A percentile compares a stretch with the other conserved stretches of the same genome.
These are phyloP conservation scores for Cadophora sp. DNA, from an alignment of 2,329 filamentous ascomycete genomes.

Conservation along the genomic window DNA sequence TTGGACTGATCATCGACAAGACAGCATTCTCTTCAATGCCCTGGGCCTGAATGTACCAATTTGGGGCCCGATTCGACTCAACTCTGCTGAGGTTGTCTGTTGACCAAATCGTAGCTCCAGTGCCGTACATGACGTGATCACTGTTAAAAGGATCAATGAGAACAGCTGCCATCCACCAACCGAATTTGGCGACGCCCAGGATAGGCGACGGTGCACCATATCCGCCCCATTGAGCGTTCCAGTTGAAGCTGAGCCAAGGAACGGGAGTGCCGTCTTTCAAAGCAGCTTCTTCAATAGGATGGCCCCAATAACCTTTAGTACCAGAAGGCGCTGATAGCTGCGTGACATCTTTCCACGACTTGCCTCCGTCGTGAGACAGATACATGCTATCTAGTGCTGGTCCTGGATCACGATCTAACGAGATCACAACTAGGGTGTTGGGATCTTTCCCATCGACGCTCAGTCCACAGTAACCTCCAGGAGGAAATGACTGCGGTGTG, in stretches of 20 bases:
- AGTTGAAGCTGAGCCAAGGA: slow-evolving; percentile 31
- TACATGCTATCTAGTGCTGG: slow-evolving; percentile 32
- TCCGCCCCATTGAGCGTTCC: slow-evolving; percentile 26
- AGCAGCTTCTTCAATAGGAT: slow-evolving; percentile 25
- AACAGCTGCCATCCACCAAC: slow-evolving; percentile 65
- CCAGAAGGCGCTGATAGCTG: slow-evolving; percentile 24
- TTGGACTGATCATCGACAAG: slow-evolving; percentile 27
- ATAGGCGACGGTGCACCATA: slow-evolving; percentile 29
- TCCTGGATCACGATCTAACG: slow-evolving; percentile 29
- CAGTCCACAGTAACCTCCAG: slow-evolving; percentile 29
- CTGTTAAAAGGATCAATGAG: slow-evolving; percentile 63
- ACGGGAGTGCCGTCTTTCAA: slow-evolving; percentile 27
- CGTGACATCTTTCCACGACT: slow-evolving; percentile 29
- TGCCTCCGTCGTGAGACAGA: slow-evolving; percentile 25
- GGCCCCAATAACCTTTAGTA: slow-evolving; percentile 26
- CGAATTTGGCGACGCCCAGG: slow-evolving; percentile 44
- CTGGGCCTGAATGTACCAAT: slow-evolving; percentile 29
- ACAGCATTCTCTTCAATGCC: slow-evolving; percentile 33
- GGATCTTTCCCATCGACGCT: slow-evolving; percentile 28
- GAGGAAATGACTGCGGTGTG: slow-evolving; percentile 28
- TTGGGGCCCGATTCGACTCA: slow-evolving; percentile 22
- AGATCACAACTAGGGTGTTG: slow-evolving; percentile 29
- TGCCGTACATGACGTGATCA: slow-evolving; percentile 64
- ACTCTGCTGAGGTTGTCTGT: slow-evolving; percentile 44
- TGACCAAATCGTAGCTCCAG: slow-evolving; percentile 57